Base-by-base conservation (phyloP, 176 grass and related monocot species). In the Rhynchospora tenuis region DNA sequence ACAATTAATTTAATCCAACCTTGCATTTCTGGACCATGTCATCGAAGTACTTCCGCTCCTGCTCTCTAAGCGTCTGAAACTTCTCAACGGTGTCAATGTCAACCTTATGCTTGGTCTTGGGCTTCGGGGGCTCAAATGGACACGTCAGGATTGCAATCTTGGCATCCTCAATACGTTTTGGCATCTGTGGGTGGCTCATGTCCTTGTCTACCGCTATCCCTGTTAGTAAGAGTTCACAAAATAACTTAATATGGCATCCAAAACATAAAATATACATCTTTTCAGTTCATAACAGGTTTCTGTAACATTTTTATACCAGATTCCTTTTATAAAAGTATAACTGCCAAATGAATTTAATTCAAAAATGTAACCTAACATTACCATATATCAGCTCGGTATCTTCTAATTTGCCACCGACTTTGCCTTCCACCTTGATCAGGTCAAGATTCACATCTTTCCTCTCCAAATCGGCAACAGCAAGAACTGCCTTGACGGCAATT, bases 21-120 rank as follows among this genome's bases (percentile, higher is more conserved):
- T 99, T 99, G 96, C 96, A 99, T 90, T 93, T 88, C 83, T 99
- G 91, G 87, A 99, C 96, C 96, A 99, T 99, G 50, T 99, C 96
- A 86, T 99, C 93, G 2, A 99, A 99, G 72, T 99, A 99, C 80
- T 90, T 90, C 86, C 86, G 84, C 80, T 99, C 96, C 80, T 99
- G 96, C 9, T 90, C 57, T 15, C 91, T 87, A 50, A 99, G 68
- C 0, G 64, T 93, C 80, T 99, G 89, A 82, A 99, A 99, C 83
- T 99, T 99, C 86, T 99, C 93, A 31, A 99, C 93, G 81, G 84
- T 90, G 57, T 99, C 96, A 88, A 99, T 99, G 86, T 95, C 96
- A 78, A 99, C 89, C 96, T 99, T 95, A 95, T 99, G 96, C 89
- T 99, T 99, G 17, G 96, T 99, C 89, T 95, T 99, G 27, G 96